Conservation (phyloP, 140 eudicot species). For the Ambrosia hybrid region DNA sequence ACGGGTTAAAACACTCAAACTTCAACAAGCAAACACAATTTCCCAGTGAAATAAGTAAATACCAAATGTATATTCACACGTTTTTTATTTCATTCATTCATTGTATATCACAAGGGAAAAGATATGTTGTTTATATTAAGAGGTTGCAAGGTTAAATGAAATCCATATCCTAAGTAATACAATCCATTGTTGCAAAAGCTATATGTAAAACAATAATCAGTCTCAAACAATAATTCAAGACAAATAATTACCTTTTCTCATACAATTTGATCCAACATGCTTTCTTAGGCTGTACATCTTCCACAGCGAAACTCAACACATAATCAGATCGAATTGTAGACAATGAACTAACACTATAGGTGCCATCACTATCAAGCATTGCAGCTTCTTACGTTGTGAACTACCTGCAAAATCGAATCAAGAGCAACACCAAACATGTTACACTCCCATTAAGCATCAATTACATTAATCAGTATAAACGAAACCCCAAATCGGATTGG, state of each 20-base stretch:
- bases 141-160: too few species aligned
- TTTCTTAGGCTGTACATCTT: conserved; percentile 50
- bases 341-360: conserved; percentile 77
- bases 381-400: conserved; percentile 74
- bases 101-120: too few species aligned
- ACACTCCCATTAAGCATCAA: background rate
- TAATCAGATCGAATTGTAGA: conserved; percentile 59
- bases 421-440: conserved; percentile 3
- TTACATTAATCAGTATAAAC: background rate
- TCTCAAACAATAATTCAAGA: background rate
- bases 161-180: too few species aligned
- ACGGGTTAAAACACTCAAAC: too few species aligned
- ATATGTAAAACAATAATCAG: background rate
- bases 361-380: conserved; percentile 80
- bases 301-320: conserved; percentile 39
- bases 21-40: too few species aligned
- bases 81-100: too few species aligned
- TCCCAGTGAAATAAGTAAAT: too few species aligned
- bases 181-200: too few species aligned
- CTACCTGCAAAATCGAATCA: conserved; percentile 41
- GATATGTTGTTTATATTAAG: too few species aligned
- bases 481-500: too few species aligned
- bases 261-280: conserved; percentile 66
- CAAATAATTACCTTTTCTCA: conserved; percentile 64
- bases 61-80: too few species aligned